Evolutionary conservation across 179 eudicot species (phyloP).

Genomic region (Spinacia oleracea): DNA sequence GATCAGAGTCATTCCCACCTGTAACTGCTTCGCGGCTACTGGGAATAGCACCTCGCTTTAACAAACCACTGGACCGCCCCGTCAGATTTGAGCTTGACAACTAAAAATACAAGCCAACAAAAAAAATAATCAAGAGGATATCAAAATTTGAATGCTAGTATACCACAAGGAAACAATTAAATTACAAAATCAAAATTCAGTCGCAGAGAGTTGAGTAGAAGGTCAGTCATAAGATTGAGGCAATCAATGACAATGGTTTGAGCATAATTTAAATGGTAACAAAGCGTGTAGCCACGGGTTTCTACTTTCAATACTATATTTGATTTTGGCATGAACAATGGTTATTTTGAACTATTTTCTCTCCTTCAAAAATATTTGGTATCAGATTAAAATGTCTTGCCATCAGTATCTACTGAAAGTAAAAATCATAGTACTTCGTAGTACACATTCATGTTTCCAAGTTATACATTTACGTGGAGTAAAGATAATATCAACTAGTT

Average conservation of each 20-base stretch:
- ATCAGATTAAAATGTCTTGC: too few species aligned
- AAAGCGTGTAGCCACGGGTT: too few species aligned
- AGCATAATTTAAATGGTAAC: background rate
- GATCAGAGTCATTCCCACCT: slow-evolving; percentile 58
- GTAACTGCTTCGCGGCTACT: slow-evolving; percentile 60
- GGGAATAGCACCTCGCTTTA: slow-evolving; percentile 60
- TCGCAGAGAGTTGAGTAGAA: background rate
- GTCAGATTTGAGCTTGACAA: slow-evolving; percentile 52
- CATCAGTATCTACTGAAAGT: too few species aligned
- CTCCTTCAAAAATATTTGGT: too few species aligned
- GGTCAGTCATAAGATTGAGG: background rate
- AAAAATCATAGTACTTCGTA: too few species aligned
- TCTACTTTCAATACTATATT: too few species aligned
- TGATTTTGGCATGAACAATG: too few species aligned
- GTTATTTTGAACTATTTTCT: too few species aligned
- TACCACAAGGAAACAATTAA: slow-evolving; percentile 9
- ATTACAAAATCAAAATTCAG: background rate
- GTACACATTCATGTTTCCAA: too few species aligned
- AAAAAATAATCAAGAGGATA: background rate
- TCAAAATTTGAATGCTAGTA: background rate
- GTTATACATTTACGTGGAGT: too few species aligned
- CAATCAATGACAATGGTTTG: background rate
- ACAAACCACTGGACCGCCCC: slow-evolving; percentile 67
- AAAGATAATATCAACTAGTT: too few species aligned
- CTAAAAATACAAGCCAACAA: slow-evolving; percentile 29